Evolutionary conservation across 805 yeast species (phyloP).

Genomic region (Saccharomycopsis selenospora): DNA sequence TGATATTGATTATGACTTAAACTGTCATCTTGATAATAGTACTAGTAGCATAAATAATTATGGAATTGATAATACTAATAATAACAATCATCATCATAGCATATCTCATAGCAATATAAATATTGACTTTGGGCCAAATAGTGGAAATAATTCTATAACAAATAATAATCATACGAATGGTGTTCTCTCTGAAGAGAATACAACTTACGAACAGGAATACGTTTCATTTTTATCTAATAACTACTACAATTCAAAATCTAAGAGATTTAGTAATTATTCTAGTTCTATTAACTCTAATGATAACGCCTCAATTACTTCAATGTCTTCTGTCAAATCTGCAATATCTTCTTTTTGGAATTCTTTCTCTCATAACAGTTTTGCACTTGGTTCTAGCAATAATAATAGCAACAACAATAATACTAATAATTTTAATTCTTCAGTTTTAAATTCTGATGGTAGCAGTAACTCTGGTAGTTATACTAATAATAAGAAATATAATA

Average conservation of each 20-base stretch:
- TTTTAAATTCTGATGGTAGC: neutral
- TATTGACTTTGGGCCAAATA: neutral
- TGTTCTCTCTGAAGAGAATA: neutral
- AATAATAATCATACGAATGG: conserved; percentile 25
- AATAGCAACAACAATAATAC: neutral
- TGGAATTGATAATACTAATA: conserved; percentile 23
- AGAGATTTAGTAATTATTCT: conserved; percentile 17
- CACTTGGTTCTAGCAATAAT: neutral
- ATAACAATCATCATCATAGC: neutral
- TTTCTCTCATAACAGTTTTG: conserved; percentile 3
- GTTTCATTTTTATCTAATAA: conserved; percentile 20
- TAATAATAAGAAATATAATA: conserved; percentile 26
- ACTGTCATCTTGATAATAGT: conserved; percentile 27
- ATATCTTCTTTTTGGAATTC: conserved; percentile 19
- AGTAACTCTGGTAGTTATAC: conserved; percentile 1
- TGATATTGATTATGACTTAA: conserved; percentile 43
- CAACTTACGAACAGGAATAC: conserved; percentile 16
- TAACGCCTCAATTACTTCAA: conserved; percentile 43
- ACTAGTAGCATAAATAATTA: neutral
- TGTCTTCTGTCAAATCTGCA: conserved; percentile 48
- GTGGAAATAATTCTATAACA: neutral
- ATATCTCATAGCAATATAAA: too few relatives aligned
- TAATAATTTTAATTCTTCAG: neutral
- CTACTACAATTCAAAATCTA: conserved; percentile 13
- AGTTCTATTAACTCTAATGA: conserved; percentile 20